A percentile compares a stretch with the other conserved stretches of the same genome.
These are phyloP conservation scores for Aspergillus hancockii DNA, from an alignment of 495 filamentous ascomycete genomes.

Conservation along the genomic window DNA sequence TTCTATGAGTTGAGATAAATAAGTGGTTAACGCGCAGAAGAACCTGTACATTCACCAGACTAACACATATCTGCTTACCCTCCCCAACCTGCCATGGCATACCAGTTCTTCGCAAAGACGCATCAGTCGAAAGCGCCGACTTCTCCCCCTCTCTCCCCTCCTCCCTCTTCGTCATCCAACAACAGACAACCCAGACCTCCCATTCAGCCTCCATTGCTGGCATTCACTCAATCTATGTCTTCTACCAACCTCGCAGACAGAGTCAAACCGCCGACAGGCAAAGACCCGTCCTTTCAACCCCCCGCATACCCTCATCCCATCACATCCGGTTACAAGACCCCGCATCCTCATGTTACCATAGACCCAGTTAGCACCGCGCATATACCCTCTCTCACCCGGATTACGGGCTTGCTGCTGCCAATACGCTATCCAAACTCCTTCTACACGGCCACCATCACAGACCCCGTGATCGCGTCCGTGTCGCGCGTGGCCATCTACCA, in stretches of 20 bases:
- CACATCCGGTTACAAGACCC: conserved; percentile 31
- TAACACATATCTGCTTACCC: neutral
- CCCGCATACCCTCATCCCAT: conserved; percentile 33
- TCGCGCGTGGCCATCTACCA: conserved; percentile 78
- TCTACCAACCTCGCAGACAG: conserved; percentile 21
- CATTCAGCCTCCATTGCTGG: conserved; percentile 34
- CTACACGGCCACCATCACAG: conserved; percentile 74
- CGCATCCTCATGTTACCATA: conserved; percentile 53
- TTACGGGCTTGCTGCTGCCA: conserved; percentile 82
- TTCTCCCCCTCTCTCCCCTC: conserved; percentile 30
- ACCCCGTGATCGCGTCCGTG: conserved; percentile 64
- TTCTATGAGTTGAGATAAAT: neutral
- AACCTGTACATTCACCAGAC: neutral
- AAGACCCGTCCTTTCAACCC: conserved; percentile 33
- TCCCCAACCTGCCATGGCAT: conserved; percentile 31
- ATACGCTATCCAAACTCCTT: conserved; percentile 86
- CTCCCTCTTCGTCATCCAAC: conserved; percentile 19
- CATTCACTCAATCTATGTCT: conserved; percentile 20
- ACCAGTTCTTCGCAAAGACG: conserved; percentile 44
- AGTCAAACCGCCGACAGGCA: conserved; percentile 27
- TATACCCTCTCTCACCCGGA: conserved; percentile 73
- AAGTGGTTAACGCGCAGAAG: neutral
- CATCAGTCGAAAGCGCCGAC: conserved; percentile 30
- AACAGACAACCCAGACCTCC: conserved; percentile 27
- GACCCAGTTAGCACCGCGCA: conserved; percentile 59